phyloP scores from a whole-genome alignment of 1,139 yeast genomes.

The Saccharomyces hybrid region DNA sequence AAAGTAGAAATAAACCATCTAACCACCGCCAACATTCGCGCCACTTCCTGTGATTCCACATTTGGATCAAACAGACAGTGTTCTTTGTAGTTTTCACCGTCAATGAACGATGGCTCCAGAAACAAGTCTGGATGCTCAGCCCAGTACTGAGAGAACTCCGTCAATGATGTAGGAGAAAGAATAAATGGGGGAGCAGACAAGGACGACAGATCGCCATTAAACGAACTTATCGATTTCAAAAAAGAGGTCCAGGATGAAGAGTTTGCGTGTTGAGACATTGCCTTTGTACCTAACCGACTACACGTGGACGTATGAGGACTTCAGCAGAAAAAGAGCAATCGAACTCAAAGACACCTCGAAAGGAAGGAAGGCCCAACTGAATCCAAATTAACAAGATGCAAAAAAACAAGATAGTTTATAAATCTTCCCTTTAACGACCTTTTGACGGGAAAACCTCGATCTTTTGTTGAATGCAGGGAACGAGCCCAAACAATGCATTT shows the following conservation, averaged over 20 bases:
- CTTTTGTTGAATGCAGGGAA: slow-evolving; percentile 1
- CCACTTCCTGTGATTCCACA: slow-evolving; percentile 33
- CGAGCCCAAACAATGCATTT: not conserved
- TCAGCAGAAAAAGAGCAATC: not conserved
- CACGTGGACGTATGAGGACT: not conserved
- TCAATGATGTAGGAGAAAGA: slow-evolving; percentile 77
- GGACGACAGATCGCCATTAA: slow-evolving; percentile 88
- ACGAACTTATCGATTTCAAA: slow-evolving; percentile 85
- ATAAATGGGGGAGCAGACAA: slow-evolving; percentile 97
- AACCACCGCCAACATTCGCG: slow-evolving; percentile 67
- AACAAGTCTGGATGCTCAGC: slow-evolving; percentile 81
- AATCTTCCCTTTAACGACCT: not conserved
- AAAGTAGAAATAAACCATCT: slow-evolving; percentile 86
- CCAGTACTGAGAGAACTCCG: slow-evolving; percentile 89
- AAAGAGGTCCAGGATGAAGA: slow-evolving; percentile 63
- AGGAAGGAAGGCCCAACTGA: not conserved
- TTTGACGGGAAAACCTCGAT: not conserved
- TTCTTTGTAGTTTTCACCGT: slow-evolving; percentile 26
- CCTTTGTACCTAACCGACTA: not conserved
- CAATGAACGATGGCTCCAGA: slow-evolving; percentile 54
- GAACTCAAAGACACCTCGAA: not conserved
- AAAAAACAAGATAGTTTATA: not conserved
- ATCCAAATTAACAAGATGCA: not conserved
- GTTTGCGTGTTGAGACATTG: slow-evolving; percentile 26
- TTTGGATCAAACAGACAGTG: slow-evolving; percentile 30